phyloP scores from a whole-genome alignment of 345 rosid genomes.

The Brassica carinata region DNA sequence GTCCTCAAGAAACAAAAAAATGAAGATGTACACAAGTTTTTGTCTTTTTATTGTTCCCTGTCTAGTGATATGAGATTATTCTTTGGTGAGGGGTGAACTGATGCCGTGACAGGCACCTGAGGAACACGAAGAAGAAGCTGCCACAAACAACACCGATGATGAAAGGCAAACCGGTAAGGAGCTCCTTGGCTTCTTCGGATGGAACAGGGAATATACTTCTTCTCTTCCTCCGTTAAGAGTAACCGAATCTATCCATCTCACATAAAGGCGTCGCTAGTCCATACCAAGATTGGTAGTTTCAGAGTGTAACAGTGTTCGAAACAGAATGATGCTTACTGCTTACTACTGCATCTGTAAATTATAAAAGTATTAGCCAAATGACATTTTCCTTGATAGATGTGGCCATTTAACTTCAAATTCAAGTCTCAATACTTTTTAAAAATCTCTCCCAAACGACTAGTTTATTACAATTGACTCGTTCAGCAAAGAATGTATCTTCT shows the following conservation, averaged over 20 bases:
- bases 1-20: no score
- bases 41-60: not conserved
- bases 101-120: constrained; percentile 68
- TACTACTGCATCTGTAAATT: no score
- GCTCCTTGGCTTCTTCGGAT: constrained; percentile 45
- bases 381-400: no score
- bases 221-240: not conserved
- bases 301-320: no score
- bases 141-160: constrained; percentile 52
- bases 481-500: not conserved
- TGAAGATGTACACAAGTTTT: constrained; percentile 21
- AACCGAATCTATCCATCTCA: constrained; percentile 57
- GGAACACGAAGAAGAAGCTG: constrained; percentile 57
- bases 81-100: constrained; percentile 52
- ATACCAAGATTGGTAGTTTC: no score
- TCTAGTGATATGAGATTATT: not conserved
- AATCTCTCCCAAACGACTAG: not conserved
- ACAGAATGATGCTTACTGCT: no score
- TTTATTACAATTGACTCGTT: not conserved
- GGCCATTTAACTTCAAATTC: no score
- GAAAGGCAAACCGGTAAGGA: constrained; percentile 48
- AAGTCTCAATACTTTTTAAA: no score
- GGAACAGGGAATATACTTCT: constrained; percentile 48
- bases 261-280: no score
- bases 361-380: no score